Conservation (phyloP, 2,329 filamentous ascomycete species). For the Lachnum nothofagi region DNA sequence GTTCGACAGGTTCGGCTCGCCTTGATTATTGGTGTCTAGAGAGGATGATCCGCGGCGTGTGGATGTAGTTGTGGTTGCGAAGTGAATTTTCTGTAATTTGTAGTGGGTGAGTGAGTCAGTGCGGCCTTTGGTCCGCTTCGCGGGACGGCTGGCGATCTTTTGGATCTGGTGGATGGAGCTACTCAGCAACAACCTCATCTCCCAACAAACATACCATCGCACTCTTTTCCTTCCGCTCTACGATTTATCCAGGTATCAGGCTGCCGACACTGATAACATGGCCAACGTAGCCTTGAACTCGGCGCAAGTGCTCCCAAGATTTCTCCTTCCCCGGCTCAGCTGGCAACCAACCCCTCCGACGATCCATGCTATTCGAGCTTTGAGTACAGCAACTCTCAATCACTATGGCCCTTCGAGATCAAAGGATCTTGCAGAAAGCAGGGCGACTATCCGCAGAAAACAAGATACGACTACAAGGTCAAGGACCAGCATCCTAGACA, state of each 20-base stretch:
- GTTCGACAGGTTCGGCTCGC: neutral
- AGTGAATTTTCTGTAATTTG: too few relatives aligned
- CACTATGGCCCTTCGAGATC: conserved; percentile 9
- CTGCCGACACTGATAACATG: conserved; percentile 20
- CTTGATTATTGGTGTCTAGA: neutral
- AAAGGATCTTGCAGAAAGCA: neutral
- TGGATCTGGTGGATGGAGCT: too few relatives aligned
- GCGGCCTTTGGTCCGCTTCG: neutral
- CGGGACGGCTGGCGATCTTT: too few relatives aligned
- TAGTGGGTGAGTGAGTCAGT: neutral
- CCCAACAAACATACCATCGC: neutral
- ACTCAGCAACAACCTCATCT: too few relatives aligned
- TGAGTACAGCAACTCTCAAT: conserved; percentile 19
- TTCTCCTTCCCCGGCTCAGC: conserved; percentile 32
- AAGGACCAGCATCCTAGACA: conserved; percentile 20
- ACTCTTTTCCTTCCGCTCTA: neutral
- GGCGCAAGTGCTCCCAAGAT: conserved; percentile 27
- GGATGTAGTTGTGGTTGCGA: neutral
- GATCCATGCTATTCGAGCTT: conserved; percentile 20
- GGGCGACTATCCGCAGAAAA: neutral
- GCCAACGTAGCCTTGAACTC: conserved; percentile 22
- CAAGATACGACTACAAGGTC: conserved; percentile 4
- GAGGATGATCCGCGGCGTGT: neutral
- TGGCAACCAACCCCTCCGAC: conserved; percentile 27
- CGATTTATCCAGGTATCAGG: too few relatives aligned